These are phyloP conservation scores for Penicillium macrosclerotiorum DNA, from an alignment of 495 filamentous ascomycete genomes.

Conservation along the genomic window DNA sequence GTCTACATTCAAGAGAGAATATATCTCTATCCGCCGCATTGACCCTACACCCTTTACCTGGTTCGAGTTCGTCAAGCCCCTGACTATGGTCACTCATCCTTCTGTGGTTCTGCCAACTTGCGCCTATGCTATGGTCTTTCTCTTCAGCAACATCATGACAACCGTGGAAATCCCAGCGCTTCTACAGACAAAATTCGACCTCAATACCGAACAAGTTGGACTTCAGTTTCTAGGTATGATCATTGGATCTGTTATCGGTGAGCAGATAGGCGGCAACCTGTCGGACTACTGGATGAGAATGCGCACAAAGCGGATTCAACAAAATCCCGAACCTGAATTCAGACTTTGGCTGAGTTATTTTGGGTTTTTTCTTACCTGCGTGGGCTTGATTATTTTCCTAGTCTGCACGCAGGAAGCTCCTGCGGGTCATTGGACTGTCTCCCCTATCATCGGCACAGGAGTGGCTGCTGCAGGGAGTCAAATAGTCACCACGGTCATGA, in stretches of 20 bases:
- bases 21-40: constrained; percentile 44
- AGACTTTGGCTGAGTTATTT: constrained; percentile 55
- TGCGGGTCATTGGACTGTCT: constrained; percentile 44
- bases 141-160: constrained; percentile 42
- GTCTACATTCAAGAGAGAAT: constrained; percentile 35
- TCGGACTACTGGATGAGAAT: constrained; percentile 50
- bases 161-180: constrained; percentile 54
- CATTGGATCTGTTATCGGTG: constrained; percentile 53
- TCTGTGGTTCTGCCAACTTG: constrained; percentile 46
- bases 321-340: constrained; percentile 40
- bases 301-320: constrained; percentile 19
- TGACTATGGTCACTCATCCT: constrained; percentile 37
- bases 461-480: constrained; percentile 53
- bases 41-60: constrained; percentile 46
- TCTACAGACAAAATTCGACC: constrained; percentile 46
- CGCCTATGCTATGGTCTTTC: constrained; percentile 53
- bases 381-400: constrained; percentile 50
- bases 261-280: constrained; percentile 49
- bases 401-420: constrained; percentile 39
- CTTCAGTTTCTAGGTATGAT: constrained; percentile 53
- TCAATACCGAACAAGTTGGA: constrained; percentile 53
- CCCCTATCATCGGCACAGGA: constrained; percentile 50
- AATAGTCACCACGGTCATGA: constrained; percentile 53
- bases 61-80: constrained; percentile 47
- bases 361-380: constrained; percentile 45